Percentiles rank a stretch among this genome's conserved stretches.
phyloP scores from a whole-genome alignment of 1,284 basidiomycete species.

The Microbotryum lychnidis-dioicae region DNA sequence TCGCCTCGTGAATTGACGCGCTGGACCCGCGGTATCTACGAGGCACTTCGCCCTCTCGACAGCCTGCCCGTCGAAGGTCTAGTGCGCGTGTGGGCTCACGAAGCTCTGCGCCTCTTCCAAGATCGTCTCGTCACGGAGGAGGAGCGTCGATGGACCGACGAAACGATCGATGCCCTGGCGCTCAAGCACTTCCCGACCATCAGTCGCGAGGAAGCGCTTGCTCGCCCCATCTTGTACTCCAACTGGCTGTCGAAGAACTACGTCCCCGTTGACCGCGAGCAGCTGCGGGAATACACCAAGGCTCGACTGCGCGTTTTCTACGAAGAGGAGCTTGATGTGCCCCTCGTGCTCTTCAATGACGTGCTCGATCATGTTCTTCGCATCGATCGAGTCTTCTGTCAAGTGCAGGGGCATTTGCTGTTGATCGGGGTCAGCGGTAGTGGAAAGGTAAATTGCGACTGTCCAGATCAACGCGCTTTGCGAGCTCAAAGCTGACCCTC shows the following conservation, averaged over 20 bases:
- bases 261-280: slow-evolving; percentile 85
- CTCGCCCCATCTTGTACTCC: slow-evolving; percentile 88
- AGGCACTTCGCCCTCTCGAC: slow-evolving; percentile 88
- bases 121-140: slow-evolving; percentile 89
- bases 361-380: slow-evolving; percentile 94
- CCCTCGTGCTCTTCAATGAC: slow-evolving; percentile 97
- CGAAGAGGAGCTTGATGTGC: slow-evolving; percentile 95
- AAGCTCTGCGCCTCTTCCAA: slow-evolving; percentile 93
- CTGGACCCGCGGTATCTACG: slow-evolving; percentile 96
- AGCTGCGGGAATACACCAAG: slow-evolving; percentile 90
- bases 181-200: slow-evolving; percentile 87
- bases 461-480: neutral
- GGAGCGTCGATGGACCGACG: slow-evolving; percentile 91
- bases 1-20: slow-evolving; percentile 97
- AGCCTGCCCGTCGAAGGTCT: slow-evolving; percentile 84
- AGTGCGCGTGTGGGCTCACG: slow-evolving; percentile 96
- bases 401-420: slow-evolving; percentile 90
- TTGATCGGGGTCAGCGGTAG: slow-evolving; percentile 96
- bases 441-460: slow-evolving; percentile 66
- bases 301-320: slow-evolving; percentile 91
- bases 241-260: slow-evolving; percentile 99
- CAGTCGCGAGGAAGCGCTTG: slow-evolving; percentile 70
- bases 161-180: slow-evolving; percentile 76
- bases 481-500: neutral
- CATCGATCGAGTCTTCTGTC: slow-evolving; percentile 98